Evolutionary conservation across 768 basidiomycete genomes (phyloP).

Genomic region (Russula dissimulans): DNA sequence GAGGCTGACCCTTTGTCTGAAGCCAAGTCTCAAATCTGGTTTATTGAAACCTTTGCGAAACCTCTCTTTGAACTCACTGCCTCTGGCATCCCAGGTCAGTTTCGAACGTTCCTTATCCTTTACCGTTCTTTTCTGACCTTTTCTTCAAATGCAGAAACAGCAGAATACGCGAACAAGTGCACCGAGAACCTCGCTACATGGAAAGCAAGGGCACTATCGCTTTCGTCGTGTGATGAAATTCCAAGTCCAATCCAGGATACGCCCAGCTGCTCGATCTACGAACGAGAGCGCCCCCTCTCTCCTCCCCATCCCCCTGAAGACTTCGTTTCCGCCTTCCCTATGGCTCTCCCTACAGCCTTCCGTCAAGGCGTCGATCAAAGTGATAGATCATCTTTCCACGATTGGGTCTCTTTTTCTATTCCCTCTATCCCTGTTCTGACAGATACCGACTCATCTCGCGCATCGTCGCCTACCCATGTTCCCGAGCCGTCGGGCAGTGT

Average conservation of each 20-base stretch:
- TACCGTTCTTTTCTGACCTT: neutral
- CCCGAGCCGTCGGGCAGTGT: slow-evolving; percentile 10
- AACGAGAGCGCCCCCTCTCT: slow-evolving; percentile 18
- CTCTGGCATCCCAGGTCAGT: slow-evolving; percentile 62
- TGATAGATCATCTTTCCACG: slow-evolving; percentile 20
- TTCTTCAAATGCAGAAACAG: slow-evolving; percentile 43
- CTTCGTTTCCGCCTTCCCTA: slow-evolving; percentile 45
- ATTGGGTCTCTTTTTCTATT: slow-evolving; percentile 12
- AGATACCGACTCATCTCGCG: slow-evolving; percentile 19
- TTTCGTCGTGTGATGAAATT: slow-evolving; percentile 24
- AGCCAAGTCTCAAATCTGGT: slow-evolving; percentile 81
- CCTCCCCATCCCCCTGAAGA: slow-evolving; percentile 32
- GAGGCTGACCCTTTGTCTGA: slow-evolving; percentile 49
- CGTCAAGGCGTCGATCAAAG: slow-evolving; percentile 23
- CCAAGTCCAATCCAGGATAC: neutral
- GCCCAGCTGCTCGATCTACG: slow-evolving; percentile 7
- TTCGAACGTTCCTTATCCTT: slow-evolving; percentile 6
- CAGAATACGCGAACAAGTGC: slow-evolving; percentile 57
- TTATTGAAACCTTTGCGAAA: slow-evolving; percentile 72
- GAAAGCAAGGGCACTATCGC: slow-evolving; percentile 41
- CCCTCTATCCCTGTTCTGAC: slow-evolving; percentile 11
- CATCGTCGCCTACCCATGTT: slow-evolving; percentile 17
- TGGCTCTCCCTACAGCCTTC: slow-evolving; percentile 42
- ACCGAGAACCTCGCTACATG: slow-evolving; percentile 60
- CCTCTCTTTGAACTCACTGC: slow-evolving; percentile 76